Base-by-base conservation (phyloP, 148 eudicot species). In the Diospyros kaki region DNA sequence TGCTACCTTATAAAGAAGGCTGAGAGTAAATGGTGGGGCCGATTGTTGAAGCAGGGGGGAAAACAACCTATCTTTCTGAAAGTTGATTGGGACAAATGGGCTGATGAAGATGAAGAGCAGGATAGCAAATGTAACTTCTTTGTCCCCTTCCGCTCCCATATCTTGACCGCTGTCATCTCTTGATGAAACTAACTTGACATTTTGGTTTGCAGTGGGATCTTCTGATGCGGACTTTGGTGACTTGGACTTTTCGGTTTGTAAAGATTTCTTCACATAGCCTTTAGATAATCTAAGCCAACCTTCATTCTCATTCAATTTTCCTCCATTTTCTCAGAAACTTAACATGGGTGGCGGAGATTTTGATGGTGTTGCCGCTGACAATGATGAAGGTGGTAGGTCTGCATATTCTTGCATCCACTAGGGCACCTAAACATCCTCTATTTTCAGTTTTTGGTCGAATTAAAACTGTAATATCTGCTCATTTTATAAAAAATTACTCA, bases 71-170 rank as follows among this genome's bases (percentile, higher is more conserved):
- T 73, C 15, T 92, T 88, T 79, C 58, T 92, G 73, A 92, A 88
- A 79, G 94, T 88, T 76, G 97, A 92, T 72, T 92, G 97, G 97
- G 91, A 90, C 66, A 92, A 86, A 79, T 92, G 94, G 97, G 89
- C 87, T 42, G 97, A 90, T 80, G 97, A 92, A 87, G 95, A 92
- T 76, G 97, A 90, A 63, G 93, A 86, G 72, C 85, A 91, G 42
- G 83, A 82, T 71, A 81, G 83, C 77, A 78, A 80, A 80, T 1
- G 69, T 83, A 38, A 75, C 52, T 74, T 53, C 1, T 50, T 41
- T 42, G 71, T 74, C 44, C 66, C 14, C n/a, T 59, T 6, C 10
- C 58, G 43, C 12, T 64, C 15, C 17, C n/a, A 7, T 42, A 9
- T 59, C 39, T 17, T n/a, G 41, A 58, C n/a, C 58, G 9, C 58